Percentiles rank a stretch among this genome's conserved stretches.
Evolutionary conservation across 2,329 filamentous ascomycete species (phyloP).

Genomic region (Colletotrichum filicis): DNA sequence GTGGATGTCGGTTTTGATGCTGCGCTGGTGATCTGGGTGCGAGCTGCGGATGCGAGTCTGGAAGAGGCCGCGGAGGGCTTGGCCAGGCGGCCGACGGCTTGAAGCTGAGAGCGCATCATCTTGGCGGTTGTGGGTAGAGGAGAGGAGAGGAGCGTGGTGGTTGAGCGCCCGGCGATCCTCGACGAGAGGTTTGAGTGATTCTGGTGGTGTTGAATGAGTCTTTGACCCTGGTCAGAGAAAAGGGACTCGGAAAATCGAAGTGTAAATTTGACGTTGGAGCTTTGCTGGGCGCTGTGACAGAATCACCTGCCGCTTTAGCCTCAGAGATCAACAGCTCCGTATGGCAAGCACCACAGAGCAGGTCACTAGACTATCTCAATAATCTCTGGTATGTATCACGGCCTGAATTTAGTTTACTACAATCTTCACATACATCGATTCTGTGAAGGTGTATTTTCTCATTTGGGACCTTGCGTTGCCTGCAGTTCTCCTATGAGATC

Average conservation of each 20-base stretch:
- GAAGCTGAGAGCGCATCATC: constrained; percentile 33
- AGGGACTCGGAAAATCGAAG: constrained; percentile 8
- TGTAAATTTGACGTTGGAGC: constrained; percentile 25
- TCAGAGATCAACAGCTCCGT: no score
- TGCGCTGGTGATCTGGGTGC: constrained; percentile 18
- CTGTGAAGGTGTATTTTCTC: no score
- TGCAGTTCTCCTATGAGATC: no score
- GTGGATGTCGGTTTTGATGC: constrained; percentile 15
- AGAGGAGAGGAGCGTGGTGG: neutral
- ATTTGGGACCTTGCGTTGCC: no score
- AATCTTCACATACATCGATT: no score
- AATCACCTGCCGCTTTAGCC: constrained; percentile 25
- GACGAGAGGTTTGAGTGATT: neutral
- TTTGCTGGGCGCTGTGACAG: constrained; percentile 11
- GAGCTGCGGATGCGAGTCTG: constrained; percentile 19
- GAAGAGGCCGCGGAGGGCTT: neutral
- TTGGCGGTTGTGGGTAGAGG: neutral
- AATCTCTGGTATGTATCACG: no score
- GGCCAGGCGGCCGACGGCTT: constrained; percentile 29
- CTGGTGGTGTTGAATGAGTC: constrained; percentile 8
- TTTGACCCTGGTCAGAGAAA: neutral
- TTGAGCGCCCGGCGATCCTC: constrained; percentile 1
- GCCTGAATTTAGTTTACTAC: no score
- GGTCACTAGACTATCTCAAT: no score
- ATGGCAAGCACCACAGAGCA: no score